Percentiles rank a stretch among this genome's conserved stretches.
Conservation (phyloP, 306 rosid genomes). For the Trifolium fragiferum region DNA sequence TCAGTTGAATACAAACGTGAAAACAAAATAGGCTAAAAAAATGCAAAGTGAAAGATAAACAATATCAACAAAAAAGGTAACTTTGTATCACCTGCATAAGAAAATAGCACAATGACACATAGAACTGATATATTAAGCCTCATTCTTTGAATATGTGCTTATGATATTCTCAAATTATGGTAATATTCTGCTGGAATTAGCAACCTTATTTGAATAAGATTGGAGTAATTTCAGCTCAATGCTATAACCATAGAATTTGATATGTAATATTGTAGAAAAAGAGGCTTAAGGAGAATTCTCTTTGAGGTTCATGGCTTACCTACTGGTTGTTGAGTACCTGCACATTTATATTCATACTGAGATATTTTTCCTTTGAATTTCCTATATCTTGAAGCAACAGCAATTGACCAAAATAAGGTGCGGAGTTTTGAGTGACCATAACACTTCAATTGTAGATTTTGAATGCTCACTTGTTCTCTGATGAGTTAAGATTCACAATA, state of each 20-base stretch:
- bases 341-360: constrained; percentile 32
- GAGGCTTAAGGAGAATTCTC: constrained; percentile 37
- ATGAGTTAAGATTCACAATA: constrained; percentile 34
- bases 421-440: constrained; percentile 46
- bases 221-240: constrained; percentile 40
- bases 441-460: constrained; percentile 50
- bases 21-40: neutral
- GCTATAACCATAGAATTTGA: constrained; percentile 27
- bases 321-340: constrained; percentile 58
- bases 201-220: constrained; percentile 29
- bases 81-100: constrained; percentile 59
- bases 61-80: neutral
- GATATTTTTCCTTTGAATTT: constrained; percentile 45
- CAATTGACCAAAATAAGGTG: constrained; percentile 52
- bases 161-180: constrained; percentile 33
- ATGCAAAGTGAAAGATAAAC: constrained; percentile 3
- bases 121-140: constrained; percentile 56
- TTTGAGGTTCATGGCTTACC: constrained; percentile 56
- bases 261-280: constrained; percentile 42
- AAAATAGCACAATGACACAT: constrained; percentile 51
- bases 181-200: constrained; percentile 12
- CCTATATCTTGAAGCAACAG: constrained; percentile 76
- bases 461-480: constrained; percentile 50
- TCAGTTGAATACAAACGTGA: constrained; percentile 12
- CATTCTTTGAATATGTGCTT: constrained; percentile 48